Conservation (phyloP, 768 basidiomycete species). For the Psilocybe sp. region DNA sequence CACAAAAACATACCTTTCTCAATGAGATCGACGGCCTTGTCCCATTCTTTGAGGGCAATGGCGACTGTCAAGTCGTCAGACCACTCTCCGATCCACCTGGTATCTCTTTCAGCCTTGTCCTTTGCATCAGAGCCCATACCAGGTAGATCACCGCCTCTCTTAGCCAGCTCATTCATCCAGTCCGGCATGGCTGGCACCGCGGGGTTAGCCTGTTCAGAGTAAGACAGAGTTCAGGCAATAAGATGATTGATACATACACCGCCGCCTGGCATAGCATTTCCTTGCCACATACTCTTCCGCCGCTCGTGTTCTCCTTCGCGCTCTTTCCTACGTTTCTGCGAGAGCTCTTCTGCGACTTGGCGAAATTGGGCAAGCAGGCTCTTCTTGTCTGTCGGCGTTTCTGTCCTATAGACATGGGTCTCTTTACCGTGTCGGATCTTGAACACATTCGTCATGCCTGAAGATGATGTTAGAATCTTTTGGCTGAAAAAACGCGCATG, state of each 20-base stretch:
- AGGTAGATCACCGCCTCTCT: constrained; percentile 47
- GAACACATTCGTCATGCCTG: constrained; percentile 92
- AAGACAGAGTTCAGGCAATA: too few species aligned
- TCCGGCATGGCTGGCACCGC: constrained; percentile 63
- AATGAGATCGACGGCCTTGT: constrained; percentile 78
- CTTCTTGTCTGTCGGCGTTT: constrained; percentile 82
- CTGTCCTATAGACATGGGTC: constrained; percentile 90
- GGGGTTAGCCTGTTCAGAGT: constrained; percentile 23
- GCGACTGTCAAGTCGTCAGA: constrained; percentile 89
- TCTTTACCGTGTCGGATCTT: constrained; percentile 94
- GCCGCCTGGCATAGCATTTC: constrained; percentile 34
- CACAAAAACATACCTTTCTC: constrained; percentile 63
- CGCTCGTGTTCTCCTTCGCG: constrained; percentile 92
- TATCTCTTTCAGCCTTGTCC: constrained; percentile 77
- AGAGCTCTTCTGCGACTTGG: constrained; percentile 88
- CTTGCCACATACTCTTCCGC: constrained; percentile 71
- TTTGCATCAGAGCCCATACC: constrained; percentile 51
- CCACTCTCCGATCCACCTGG: constrained; percentile 88
- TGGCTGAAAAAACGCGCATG: constrained; percentile 2
- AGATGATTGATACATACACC: constrained; percentile 21
- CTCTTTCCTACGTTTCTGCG: constrained; percentile 86
- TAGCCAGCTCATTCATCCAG: constrained; percentile 71
- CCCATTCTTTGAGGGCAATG: constrained; percentile 87
- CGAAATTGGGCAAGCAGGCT: constrained; percentile 80
- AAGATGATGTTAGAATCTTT: background rate